Evolutionary conservation across 1,284 basidiomycete species (phyloP).

Genomic region (Cryptococcus jaspeensis): DNA sequence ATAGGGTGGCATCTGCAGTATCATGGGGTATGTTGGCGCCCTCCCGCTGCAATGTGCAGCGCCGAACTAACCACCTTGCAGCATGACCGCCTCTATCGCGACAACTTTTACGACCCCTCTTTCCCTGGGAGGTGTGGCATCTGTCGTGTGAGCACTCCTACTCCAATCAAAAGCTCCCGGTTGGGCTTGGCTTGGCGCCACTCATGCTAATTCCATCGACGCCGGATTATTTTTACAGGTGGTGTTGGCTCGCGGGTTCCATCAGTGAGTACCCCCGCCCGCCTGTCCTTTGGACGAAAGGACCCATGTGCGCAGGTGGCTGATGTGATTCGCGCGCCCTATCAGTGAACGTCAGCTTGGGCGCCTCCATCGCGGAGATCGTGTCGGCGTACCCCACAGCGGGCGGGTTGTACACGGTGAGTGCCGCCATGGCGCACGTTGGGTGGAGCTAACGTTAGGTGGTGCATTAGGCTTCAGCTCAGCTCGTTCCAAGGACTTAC

Average conservation of each 20-base stretch:
- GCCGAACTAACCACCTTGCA: conserved; percentile 3
- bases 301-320: not conserved
- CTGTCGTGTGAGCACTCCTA: conserved; percentile 26
- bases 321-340: not conserved
- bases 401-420: conserved; percentile 42
- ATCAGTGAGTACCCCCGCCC: conserved; percentile 21
- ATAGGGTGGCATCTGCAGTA: conserved; percentile 10
- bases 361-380: conserved; percentile 41
- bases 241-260: conserved; percentile 44
- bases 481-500: conserved; percentile 27
- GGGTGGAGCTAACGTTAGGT: not conserved
- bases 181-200: not conserved
- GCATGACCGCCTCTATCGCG: conserved; percentile 38
- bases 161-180: not conserved
- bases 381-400: conserved; percentile 46
- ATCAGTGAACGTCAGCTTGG: conserved; percentile 33
- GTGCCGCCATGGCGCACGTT: not conserved
- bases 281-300: not conserved
- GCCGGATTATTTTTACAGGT: conserved; percentile 4
- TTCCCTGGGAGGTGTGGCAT: conserved; percentile 33
- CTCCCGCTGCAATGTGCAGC: not conserved
- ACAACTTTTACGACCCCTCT: conserved; percentile 44
- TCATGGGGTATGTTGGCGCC: conserved; percentile 22
- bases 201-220: not conserved
- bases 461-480: conserved; percentile 22